These are phyloP conservation scores for Lachancea sp. DNA, from an alignment of 805 yeast species.

Conservation along the genomic window DNA sequence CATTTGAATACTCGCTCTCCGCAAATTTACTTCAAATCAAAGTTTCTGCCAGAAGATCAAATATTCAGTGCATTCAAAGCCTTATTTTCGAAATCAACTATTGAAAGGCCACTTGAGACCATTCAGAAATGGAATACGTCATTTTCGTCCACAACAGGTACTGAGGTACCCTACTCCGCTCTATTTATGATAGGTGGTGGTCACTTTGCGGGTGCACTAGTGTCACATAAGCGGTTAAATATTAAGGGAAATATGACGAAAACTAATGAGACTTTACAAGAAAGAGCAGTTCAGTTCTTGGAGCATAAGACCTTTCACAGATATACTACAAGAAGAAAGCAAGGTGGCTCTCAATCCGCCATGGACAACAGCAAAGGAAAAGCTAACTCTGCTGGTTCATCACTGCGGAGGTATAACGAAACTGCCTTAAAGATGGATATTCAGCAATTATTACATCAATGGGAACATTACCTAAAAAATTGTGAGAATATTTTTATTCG, in stretches of 20 bases:
- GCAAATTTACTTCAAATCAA: constrained; percentile 50
- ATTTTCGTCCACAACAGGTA: constrained; percentile 20
- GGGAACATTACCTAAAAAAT: constrained; percentile 54
- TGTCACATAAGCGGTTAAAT: constrained; percentile 59
- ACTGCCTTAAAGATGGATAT: constrained; percentile 74
- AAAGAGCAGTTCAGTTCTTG: constrained; percentile 58
- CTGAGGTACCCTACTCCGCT: constrained; percentile 46
- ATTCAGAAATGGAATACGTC: constrained; percentile 37
- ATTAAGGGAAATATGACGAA: constrained; percentile 51
- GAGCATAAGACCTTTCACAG: constrained; percentile 86
- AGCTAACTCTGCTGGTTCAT: constrained; percentile 94
- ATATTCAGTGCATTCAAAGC: constrained; percentile 67
- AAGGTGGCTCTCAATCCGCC: constrained; percentile 95
- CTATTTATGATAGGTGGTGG: constrained; percentile 95
- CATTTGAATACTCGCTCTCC: constrained; percentile 69
- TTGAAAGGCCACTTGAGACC: constrained; percentile 44
- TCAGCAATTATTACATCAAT: constrained; percentile 54
- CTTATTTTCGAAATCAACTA: constrained; percentile 41
- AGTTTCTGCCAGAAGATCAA: constrained; percentile 37
- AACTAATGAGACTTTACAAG: constrained; percentile 43
- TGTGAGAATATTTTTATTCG: constrained; percentile 72
- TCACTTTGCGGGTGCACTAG: constrained; percentile 93
- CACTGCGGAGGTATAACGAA: constrained; percentile 83
- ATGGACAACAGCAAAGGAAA: constrained; percentile 89
- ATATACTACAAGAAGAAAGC: constrained; percentile 93